Base-by-base conservation (phyloP, 768 basidiomycete genomes). In the Amanita rubescens region DNA sequence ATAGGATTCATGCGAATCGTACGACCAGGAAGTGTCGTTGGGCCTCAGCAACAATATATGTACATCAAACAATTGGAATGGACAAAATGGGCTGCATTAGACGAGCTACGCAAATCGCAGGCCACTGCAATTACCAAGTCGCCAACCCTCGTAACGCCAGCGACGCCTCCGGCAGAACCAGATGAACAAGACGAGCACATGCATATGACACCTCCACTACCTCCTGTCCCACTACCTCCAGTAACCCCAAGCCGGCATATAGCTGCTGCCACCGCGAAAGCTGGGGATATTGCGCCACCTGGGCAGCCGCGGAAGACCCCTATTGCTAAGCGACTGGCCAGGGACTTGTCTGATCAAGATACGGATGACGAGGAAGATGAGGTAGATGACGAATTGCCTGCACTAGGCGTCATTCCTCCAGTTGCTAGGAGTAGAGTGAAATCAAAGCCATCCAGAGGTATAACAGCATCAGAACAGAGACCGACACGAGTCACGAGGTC, bases 1-100 rank as follows among this genome's bases (percentile, higher is more conserved):
- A 98, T 98, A 53, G 96, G 88, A 0, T 97, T 94, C 69, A 98
- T 98, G 96, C 87, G 96, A 17, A 91, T 99, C 60, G 85, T 96
- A 52, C 84, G 96, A 42, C 96, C 96, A 2, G 95, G 94, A 5
- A 87, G 86, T 54, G 91, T 94, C 41, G 92, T 94, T 48, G 91
- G 91, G 11, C 90, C 90, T 17, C 90, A 93, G 59, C 91, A 93
- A 64, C 93, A 96, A 66, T 96, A 90, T 65, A 84, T 96, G 80
- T 94, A 94, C 65, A 81, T 91, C 63, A 94, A 94, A 71, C 93
- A 96, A 63, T 69, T 94, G 42, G 90, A 93, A 67, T 96, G 93
- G 93, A 77, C 83, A 15, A 90, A 91, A 62, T 95, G 94, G 93
- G 82, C 90, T 1, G 93, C 93, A 4, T 76, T 82, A 2, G 92